phyloP scores from a whole-genome alignment of 2,329 filamentous ascomycete genomes.

The Fusarium torulosum region DNA sequence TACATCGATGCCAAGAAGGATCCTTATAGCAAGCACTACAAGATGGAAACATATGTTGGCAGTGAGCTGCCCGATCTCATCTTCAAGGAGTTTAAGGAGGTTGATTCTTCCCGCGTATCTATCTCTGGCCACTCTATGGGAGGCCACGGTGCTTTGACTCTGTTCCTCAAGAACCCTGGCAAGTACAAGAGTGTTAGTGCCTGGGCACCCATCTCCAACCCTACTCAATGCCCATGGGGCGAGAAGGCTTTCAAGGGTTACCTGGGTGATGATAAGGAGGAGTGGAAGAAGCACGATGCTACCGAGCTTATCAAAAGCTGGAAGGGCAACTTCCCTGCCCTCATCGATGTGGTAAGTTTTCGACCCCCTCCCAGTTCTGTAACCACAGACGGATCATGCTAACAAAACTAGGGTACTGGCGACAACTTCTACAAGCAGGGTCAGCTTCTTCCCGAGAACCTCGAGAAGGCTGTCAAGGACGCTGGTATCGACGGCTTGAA shows the following conservation, averaged over 20 bases:
- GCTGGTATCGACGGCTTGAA: slow-evolving; percentile 79
- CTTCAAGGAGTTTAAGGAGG: slow-evolving; percentile 75
- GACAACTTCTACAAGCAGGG: slow-evolving; percentile 97
- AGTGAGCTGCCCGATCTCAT: slow-evolving; percentile 84
- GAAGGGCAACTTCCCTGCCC: slow-evolving; percentile 77
- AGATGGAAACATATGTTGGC: slow-evolving; percentile 96
- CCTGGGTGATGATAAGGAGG: slow-evolving; percentile 79
- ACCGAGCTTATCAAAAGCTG: slow-evolving; percentile 87
- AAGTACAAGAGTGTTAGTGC: slow-evolving; percentile 90
- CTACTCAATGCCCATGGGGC: slow-evolving; percentile 88
- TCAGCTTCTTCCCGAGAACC: slow-evolving; percentile 94
- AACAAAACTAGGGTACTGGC: slow-evolving; percentile 75
- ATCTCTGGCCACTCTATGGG: slow-evolving; percentile 98
- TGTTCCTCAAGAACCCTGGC: slow-evolving; percentile 92
- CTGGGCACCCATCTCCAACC: slow-evolving; percentile 92
- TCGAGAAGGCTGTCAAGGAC: slow-evolving; percentile 82
- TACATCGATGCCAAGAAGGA: slow-evolving; percentile 87
- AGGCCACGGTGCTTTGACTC: slow-evolving; percentile 91
- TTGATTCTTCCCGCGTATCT: slow-evolving; percentile 79
- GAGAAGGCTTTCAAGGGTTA: slow-evolving; percentile 96
- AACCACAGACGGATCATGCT: not conserved
- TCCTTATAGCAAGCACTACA: slow-evolving; percentile 83
- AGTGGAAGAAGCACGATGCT: slow-evolving; percentile 91
- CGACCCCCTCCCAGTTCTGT: not conserved
- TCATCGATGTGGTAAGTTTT: slow-evolving; percentile 85